These are phyloP conservation scores for Scalesia atractyloides DNA, from an alignment of 129 eudicot genomes.

Conservation along the genomic window DNA sequence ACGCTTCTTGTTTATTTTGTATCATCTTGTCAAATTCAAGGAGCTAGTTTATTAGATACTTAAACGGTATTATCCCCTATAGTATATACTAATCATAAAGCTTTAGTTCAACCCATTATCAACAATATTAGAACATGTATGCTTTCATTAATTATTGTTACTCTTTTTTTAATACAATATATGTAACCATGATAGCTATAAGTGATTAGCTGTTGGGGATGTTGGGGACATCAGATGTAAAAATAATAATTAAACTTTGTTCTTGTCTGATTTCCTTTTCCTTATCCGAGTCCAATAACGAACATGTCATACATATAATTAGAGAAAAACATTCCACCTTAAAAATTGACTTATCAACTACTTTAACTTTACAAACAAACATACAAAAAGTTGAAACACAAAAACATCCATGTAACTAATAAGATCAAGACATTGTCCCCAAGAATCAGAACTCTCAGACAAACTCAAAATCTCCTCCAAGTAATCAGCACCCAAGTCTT, in stretches of 20 bases:
- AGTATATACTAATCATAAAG: too few relatives aligned
- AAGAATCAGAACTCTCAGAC: slow-evolving; percentile 29
- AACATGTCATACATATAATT: slow-evolving; percentile 7
- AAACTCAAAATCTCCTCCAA: slow-evolving; percentile 46
- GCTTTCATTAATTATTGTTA: not conserved
- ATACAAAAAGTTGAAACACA: slow-evolving; percentile 8
- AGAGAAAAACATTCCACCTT: slow-evolving; percentile 5
- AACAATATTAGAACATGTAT: not conserved
- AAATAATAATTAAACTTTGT: not conserved
- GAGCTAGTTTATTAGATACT: too few relatives aligned
- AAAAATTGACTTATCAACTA: slow-evolving; percentile 10
- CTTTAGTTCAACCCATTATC: too few relatives aligned
- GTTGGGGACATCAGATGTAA: not conserved
- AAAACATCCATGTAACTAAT: slow-evolving; percentile 6
- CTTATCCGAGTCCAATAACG: slow-evolving; percentile 2
- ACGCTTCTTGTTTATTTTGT: too few relatives aligned
- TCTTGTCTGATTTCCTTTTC: not conserved
- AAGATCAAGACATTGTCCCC: slow-evolving; percentile 6
- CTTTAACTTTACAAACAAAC: slow-evolving; percentile 22
- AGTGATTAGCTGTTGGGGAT: slow-evolving; percentile 6
- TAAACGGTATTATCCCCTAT: too few relatives aligned
- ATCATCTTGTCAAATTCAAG: too few relatives aligned
- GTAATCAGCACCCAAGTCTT: slow-evolving; percentile 53
- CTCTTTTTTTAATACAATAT: not conserved
- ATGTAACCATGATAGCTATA: not conserved